A percentile compares a stretch with the other conserved stretches of the same genome.
Conservation (phyloP, 2,329 filamentous ascomycete genomes). For the Stagonosporopsis vannaccii region DNA sequence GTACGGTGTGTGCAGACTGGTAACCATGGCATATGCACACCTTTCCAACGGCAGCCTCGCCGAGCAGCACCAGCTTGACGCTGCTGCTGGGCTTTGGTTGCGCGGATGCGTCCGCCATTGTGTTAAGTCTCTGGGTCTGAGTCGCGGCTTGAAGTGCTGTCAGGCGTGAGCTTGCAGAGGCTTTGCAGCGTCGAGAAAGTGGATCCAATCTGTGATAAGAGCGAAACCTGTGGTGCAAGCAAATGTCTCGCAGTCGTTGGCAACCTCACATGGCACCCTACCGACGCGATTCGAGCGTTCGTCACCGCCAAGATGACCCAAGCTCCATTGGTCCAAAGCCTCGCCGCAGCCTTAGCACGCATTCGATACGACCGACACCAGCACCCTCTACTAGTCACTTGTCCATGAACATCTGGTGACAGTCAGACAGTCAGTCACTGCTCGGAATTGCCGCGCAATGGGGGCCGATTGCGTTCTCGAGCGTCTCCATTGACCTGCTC, state of each 20-base stretch:
- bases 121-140: constrained; percentile 9
- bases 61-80: constrained; percentile 97
- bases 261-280: constrained; percentile 1
- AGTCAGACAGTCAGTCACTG: not conserved
- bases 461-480: not conserved
- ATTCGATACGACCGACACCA: not conserved
- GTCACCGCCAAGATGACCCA: constrained; percentile 14
- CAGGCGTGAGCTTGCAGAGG: not conserved
- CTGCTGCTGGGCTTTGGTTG: constrained; percentile 97
- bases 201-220: not conserved
- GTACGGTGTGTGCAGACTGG: not conserved
- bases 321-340: constrained; percentile 1
- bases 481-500: not conserved
- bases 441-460: not conserved
- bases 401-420: not conserved
- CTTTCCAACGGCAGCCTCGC: constrained; percentile 98
- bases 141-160: not conserved
- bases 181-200: not conserved
- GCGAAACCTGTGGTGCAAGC: not conserved
- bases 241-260: constrained; percentile 15
- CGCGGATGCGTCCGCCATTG: constrained; percentile 73
- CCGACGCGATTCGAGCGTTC: not conserved
- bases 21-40: constrained; percentile 57
- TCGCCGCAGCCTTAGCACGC: not conserved
- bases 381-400: not conserved